Percentiles rank a stretch among this genome's conserved stretches.
These are phyloP conservation scores for Taphrina communis DNA, from an alignment of 1,139 yeast genomes.

Conservation along the genomic window DNA sequence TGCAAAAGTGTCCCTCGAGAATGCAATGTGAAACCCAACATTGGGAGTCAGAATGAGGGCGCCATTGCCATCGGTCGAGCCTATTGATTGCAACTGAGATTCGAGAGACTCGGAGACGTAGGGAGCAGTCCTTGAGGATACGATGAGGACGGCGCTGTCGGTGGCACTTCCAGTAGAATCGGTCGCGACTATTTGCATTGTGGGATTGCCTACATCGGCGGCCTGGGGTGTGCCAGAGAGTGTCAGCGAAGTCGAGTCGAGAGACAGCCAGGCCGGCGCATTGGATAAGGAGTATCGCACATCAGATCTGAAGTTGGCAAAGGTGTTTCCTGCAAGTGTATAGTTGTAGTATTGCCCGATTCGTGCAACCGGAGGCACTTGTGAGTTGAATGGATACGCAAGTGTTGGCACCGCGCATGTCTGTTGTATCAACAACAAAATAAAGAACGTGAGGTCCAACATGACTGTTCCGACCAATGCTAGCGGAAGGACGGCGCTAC, in stretches of 20 bases:
- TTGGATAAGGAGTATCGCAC: constrained; percentile 63
- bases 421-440: background rate
- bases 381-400: constrained; percentile 82
- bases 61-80: constrained; percentile 61
- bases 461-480: constrained; percentile 7
- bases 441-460: constrained; percentile 5
- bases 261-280: constrained; percentile 78
- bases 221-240: constrained; percentile 72
- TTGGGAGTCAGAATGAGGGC: constrained; percentile 79
- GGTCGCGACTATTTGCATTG: constrained; percentile 64
- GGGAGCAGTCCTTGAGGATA: constrained; percentile 46
- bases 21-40: constrained; percentile 65
- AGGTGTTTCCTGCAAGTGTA: constrained; percentile 74
- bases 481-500: constrained; percentile 1
- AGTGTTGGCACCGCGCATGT: constrained; percentile 55
- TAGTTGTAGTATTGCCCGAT: constrained; percentile 68
- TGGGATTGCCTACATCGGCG: constrained; percentile 56
- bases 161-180: constrained; percentile 51
- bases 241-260: constrained; percentile 66
- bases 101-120: constrained; percentile 44
- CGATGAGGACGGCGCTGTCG: constrained; percentile 44
- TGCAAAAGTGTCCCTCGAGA: constrained; percentile 65
- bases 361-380: constrained; percentile 86
- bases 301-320: constrained; percentile 52
- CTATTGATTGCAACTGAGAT: constrained; percentile 44